Evolutionary conservation across 2,329 filamentous ascomycete species (phyloP).

Genomic region (Pezicula radicicola): DNA sequence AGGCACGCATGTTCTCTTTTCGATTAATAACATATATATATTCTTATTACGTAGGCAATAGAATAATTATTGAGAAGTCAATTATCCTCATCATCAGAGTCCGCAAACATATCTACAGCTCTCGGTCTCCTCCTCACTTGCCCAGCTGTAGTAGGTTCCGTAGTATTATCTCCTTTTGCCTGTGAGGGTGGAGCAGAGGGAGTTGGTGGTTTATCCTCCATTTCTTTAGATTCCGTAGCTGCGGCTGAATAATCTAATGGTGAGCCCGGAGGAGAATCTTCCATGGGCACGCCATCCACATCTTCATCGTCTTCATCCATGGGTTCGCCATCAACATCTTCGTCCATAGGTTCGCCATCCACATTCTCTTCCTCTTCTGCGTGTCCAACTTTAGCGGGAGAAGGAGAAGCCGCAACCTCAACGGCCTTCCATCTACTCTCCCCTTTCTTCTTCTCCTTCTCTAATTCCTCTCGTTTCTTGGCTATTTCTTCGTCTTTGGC

Average conservation of each 20-base stretch:
- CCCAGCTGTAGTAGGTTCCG: conserved; percentile 6
- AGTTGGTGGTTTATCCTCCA: conserved; percentile 18
- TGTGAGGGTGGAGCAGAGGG: conserved; percentile 25
- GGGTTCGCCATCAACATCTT: conserved; percentile 32
- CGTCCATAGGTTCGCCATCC: conserved; percentile 33
- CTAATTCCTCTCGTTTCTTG: conserved; percentile 27
- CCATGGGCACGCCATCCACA: conserved; percentile 40
- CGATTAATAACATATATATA: no score
- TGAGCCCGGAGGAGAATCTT: conserved; percentile 20
- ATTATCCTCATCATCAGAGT: conserved; percentile 53
- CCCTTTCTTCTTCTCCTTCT: conserved; percentile 24
- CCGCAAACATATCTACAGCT: conserved; percentile 85
- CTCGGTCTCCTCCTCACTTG: conserved; percentile 45
- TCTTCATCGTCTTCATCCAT: conserved; percentile 20
- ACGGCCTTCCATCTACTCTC: conserved; percentile 33
- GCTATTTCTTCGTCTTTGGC: conserved; percentile 31
- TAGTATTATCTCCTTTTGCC: conserved; percentile 2
- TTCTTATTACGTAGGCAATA: no score
- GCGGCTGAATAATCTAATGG: no score
- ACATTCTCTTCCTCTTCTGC: conserved; percentile 44
- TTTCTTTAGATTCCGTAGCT: conserved; percentile 35
- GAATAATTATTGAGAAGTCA: not conserved
- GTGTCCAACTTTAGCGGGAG: conserved; percentile 37
- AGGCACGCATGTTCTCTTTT: no score
- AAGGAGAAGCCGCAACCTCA: conserved; percentile 30